These are phyloP conservation scores for Vigna unguiculata DNA, from an alignment of 306 rosid genomes.

Conservation along the genomic window DNA sequence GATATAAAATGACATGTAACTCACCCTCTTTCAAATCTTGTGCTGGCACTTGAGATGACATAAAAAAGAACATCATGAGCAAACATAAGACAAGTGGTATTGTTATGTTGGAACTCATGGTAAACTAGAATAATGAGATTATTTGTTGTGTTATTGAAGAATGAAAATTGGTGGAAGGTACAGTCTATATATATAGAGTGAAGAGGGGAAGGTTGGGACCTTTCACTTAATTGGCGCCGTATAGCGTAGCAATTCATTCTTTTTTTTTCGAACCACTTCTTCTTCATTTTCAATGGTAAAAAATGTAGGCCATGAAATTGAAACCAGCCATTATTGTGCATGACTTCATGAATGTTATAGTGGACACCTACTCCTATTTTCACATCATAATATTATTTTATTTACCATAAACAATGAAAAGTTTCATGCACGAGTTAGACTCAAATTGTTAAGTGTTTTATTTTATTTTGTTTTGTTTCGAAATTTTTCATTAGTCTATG, in stretches of 20 bases:
- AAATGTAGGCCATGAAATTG: not conserved
- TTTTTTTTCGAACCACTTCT: not conserved
- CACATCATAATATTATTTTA: no score
- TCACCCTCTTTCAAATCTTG: not conserved
- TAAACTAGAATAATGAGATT: not conserved
- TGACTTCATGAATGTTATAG: not conserved
- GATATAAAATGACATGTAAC: not conserved
- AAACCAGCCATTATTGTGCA: not conserved
- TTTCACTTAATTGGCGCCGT: conserved; percentile 1
- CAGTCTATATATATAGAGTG: conserved; percentile 33
- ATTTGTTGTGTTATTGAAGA: not conserved
- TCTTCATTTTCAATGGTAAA: conserved; percentile 8
- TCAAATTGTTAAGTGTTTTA: no score
- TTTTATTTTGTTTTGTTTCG: no score
- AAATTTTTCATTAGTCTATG: no score
- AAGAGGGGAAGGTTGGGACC: not conserved
- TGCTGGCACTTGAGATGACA: not conserved
- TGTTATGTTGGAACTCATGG: not conserved
- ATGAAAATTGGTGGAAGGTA: not conserved
- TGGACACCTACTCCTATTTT: not conserved
- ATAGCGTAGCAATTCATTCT: conserved; percentile 6
- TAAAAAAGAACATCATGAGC: not conserved
- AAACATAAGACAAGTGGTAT: not conserved
- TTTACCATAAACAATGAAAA: not conserved
- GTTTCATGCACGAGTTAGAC: no score